Conservation (phyloP, 352 stramenopile species). For the Phytophthora multivora region DNA sequence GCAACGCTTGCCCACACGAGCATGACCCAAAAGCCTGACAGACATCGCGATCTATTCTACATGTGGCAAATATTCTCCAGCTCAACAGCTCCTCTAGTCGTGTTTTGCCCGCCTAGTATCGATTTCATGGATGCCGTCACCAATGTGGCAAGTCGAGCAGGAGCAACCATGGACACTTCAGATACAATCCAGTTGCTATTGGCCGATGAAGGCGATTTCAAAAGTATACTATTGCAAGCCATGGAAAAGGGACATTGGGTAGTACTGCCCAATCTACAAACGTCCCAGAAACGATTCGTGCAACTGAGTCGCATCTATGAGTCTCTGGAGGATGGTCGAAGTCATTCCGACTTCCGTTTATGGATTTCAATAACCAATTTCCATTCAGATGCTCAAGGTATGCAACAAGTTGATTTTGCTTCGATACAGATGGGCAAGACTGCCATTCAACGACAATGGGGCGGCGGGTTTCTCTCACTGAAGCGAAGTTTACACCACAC, state of each 20-base stretch:
- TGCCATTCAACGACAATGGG: constrained; percentile 19
- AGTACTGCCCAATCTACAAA: constrained; percentile 49
- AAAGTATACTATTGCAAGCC: constrained; percentile 33
- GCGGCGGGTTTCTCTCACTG: constrained; percentile 18
- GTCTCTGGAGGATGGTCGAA: constrained; percentile 25
- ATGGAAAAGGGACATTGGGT: constrained; percentile 65
- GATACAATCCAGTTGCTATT: constrained; percentile 27
- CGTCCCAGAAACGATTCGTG: constrained; percentile 13
- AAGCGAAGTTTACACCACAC: constrained; percentile 29
- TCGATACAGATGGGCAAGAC: background rate
- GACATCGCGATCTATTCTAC: constrained; percentile 20
- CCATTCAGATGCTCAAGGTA: background rate
- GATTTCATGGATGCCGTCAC: constrained; percentile 46
- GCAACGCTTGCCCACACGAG: constrained; percentile 17
- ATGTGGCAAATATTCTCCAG: constrained; percentile 52
- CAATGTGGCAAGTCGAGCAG: constrained; percentile 33
- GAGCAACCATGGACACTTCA: constrained; percentile 37
- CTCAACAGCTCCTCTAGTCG: constrained; percentile 33
- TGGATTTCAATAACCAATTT: constrained; percentile 45
- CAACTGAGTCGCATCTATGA: constrained; percentile 41
- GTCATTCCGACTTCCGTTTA: constrained; percentile 67
- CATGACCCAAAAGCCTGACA: constrained; percentile 10
- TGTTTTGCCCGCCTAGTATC: constrained; percentile 30
- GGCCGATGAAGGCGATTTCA: constrained; percentile 33
- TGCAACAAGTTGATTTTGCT: background rate